Conservation (phyloP, 2,329 filamentous ascomycete genomes). For the Talaromyces sp. region DNA sequence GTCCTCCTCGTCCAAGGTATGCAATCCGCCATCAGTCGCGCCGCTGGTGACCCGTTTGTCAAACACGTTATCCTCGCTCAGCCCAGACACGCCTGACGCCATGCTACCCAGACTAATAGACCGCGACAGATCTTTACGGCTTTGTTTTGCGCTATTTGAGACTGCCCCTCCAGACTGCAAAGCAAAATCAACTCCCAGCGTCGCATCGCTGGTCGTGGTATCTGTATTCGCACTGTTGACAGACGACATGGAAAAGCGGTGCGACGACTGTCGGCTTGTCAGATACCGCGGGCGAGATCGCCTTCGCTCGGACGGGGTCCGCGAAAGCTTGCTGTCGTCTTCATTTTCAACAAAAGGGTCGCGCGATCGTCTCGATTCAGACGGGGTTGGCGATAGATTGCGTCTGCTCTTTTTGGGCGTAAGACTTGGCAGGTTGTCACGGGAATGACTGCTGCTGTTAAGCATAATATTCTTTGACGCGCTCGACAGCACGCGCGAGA, state of each 20-base stretch:
- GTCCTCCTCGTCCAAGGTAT: slow-evolving; percentile 57
- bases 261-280: slow-evolving; percentile 49
- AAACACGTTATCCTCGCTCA: slow-evolving; percentile 44
- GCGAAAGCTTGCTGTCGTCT: slow-evolving; percentile 13
- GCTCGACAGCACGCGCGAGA: slow-evolving; percentile 32
- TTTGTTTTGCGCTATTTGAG: slow-evolving; percentile 5
- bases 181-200: slow-evolving; percentile 71
- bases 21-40: slow-evolving; percentile 43
- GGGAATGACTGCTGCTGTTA: neutral
- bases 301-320: slow-evolving; percentile 20
- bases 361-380: slow-evolving; percentile 18
- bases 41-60: slow-evolving; percentile 37
- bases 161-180: slow-evolving; percentile 74
- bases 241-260: slow-evolving; percentile 55
- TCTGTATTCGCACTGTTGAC: slow-evolving; percentile 52
- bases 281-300: slow-evolving; percentile 51
- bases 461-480: slow-evolving; percentile 13
- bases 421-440: slow-evolving; percentile 13
- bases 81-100: slow-evolving; percentile 62
- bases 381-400: slow-evolving; percentile 22
- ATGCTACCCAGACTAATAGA: slow-evolving; percentile 86
- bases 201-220: slow-evolving; percentile 62
- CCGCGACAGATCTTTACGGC: slow-evolving; percentile 52
- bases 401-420: slow-evolving; percentile 23
- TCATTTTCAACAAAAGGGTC: slow-evolving; percentile 21